These are phyloP conservation scores for Jatropha multifida DNA, from an alignment of 441 rosid species.

Conservation along the genomic window DNA sequence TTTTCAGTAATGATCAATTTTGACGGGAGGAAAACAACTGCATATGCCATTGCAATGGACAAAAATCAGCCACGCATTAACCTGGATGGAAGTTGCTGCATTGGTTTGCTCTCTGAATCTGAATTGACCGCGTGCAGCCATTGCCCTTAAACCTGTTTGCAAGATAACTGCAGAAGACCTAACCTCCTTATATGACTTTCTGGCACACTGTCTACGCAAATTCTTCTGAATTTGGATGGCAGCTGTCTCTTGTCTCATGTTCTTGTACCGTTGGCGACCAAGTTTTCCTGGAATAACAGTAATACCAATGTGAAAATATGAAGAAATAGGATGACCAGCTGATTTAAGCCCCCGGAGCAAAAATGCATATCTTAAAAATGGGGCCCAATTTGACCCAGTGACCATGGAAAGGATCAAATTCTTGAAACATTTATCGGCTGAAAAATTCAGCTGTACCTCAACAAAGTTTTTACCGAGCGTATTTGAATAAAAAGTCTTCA, in stretches of 20 bases:
- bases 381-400: constrained; percentile 13
- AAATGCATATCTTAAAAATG: background rate
- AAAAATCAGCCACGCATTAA: constrained; percentile 24
- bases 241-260: constrained; percentile 57
- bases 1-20: constrained; percentile 22
- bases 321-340: constrained; percentile 14
- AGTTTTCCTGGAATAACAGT: constrained; percentile 50
- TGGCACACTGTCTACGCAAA: constrained; percentile 63
- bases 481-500: constrained; percentile 13
- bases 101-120: constrained; percentile 35
- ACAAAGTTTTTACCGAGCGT: background rate
- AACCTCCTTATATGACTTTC: constrained; percentile 40
- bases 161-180: constrained; percentile 57
- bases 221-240: constrained; percentile 79
- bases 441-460: constrained; percentile 12
- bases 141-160: constrained; percentile 69
- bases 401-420: background rate
- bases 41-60: constrained; percentile 1
- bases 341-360: constrained; percentile 11
- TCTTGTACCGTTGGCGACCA: constrained; percentile 40
- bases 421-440: constrained; percentile 10
- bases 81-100: constrained; percentile 72
- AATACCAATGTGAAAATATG: constrained; percentile 7
- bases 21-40: constrained; percentile 23
- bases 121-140: constrained; percentile 53